Evolutionary conservation across 441 rosid species (phyloP).

Genomic region (Viola pubescens): DNA sequence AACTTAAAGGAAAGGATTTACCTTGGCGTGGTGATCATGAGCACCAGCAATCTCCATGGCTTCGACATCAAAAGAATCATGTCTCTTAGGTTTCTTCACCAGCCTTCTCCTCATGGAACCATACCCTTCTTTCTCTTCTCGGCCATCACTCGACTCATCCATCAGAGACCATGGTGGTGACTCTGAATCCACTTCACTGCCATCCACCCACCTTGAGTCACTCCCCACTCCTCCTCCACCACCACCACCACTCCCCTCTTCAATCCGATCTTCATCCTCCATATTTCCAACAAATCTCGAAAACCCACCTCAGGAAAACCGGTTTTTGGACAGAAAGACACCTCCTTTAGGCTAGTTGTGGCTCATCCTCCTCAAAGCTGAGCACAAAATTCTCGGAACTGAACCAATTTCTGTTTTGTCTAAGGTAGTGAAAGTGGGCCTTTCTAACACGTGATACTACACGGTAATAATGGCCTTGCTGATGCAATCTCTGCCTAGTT

Average conservation of each 20-base stretch:
- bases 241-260: constrained; percentile 39
- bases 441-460: too few relatives aligned
- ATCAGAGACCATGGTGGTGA: constrained; percentile 34
- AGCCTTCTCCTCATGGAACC: constrained; percentile 73
- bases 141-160: constrained; percentile 32
- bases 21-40: constrained; percentile 51
- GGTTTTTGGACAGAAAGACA: not conserved
- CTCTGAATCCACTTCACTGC: constrained; percentile 75
- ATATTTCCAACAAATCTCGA: constrained; percentile 23
- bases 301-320: constrained; percentile 11
- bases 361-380: too few relatives aligned
- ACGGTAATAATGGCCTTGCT: too few relatives aligned
- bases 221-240: constrained; percentile 51
- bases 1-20: constrained; percentile 11
- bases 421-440: too few relatives aligned
- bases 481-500: too few relatives aligned
- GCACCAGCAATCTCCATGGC: constrained; percentile 83
- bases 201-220: constrained; percentile 87
- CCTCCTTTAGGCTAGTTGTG: not conserved
- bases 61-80: constrained; percentile 89
- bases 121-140: constrained; percentile 40
- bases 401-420: too few relatives aligned
- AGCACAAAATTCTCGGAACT: too few relatives aligned
- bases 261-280: constrained; percentile 73
- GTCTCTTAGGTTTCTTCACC: constrained; percentile 62